Base-by-base conservation (phyloP, 306 rosid genomes). In the Pyrus betulifolia region DNA sequence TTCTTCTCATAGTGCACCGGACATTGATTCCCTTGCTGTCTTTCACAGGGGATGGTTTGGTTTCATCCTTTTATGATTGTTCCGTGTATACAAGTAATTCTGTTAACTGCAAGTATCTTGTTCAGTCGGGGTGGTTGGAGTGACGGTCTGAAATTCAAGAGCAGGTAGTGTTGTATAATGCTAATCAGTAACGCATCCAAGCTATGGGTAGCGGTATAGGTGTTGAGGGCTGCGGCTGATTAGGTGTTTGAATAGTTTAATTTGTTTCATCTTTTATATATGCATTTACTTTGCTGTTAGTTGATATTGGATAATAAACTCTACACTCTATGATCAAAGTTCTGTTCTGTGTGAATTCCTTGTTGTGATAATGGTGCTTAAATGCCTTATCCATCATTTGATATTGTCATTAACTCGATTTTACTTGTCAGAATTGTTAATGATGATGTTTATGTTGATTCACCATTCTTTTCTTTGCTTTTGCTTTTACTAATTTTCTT, bases 1-100 rank as follows among this genome's bases (percentile, higher is more conserved):
- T 68, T 85, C 90, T 88, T 88, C 87, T 84, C 93, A 78, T 80
- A 74, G n/a, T 63, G 89, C 89, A 83, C 89, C 89, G 46, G 60
- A 79, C 69, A 84, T 61, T 78, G 65, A 77, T 22, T 79, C 87
- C 85, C 87, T 80, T 60, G 27, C 57, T 8, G 54, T 82, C 54
- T 46, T 68, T 81, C 52, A 72, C 57, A 75, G 52, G 85, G 84
- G 70, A 80, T 70, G 77, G 11, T 52, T 63, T 19, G 17, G 68
- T 87, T 86, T 80, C 70, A 69, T 80, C 81, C 61, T 74, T 51
- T 66, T 58, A 77, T 72, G 30, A 70, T 35, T 62, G 55, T 74
- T 10, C 59, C 63, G 84, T 59, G 81, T 77, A 33, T 67, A 81
- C 81, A 81, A 71, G 74, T 13, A 52, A 22, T 4, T 65, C 46